These are phyloP conservation scores for Agastache rugosa DNA, from an alignment of 257 asterid species.

Conservation along the genomic window DNA sequence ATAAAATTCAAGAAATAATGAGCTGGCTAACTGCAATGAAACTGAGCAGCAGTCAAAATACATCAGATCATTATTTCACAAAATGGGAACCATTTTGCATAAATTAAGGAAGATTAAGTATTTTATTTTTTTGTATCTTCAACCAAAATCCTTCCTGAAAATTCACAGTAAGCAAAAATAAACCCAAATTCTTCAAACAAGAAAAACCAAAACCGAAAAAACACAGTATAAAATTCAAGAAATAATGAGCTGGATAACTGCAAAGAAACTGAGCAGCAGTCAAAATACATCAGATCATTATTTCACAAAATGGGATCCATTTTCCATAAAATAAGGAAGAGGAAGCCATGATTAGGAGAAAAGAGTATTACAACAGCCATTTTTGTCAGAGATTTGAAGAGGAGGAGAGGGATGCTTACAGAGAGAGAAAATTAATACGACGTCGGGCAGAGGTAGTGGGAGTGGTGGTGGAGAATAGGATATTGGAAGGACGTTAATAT, in stretches of 20 bases:
- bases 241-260: too few relatives aligned
- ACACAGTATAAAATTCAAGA: too few relatives aligned
- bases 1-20: too few relatives aligned
- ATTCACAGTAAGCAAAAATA: neutral
- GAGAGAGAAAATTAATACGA: constrained; percentile 4
- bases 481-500: constrained; percentile 36
- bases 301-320: too few relatives aligned
- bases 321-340: neutral
- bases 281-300: too few relatives aligned
- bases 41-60: too few relatives aligned
- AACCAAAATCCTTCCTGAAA: constrained; percentile 25
- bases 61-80: too few relatives aligned
- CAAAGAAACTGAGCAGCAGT: too few relatives aligned
- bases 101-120: too few relatives aligned
- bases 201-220: too few relatives aligned
- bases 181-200: neutral
- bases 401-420: constrained; percentile 13
- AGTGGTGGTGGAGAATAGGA: constrained; percentile 14
- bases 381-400: neutral
- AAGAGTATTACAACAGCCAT: neutral
- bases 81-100: too few relatives aligned
- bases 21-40: too few relatives aligned
- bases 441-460: constrained; percentile 7
- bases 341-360: neutral
- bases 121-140: neutral